Conservation (phyloP, 2,329 filamentous ascomycete genomes). For the Trichophyton equinum region DNA sequence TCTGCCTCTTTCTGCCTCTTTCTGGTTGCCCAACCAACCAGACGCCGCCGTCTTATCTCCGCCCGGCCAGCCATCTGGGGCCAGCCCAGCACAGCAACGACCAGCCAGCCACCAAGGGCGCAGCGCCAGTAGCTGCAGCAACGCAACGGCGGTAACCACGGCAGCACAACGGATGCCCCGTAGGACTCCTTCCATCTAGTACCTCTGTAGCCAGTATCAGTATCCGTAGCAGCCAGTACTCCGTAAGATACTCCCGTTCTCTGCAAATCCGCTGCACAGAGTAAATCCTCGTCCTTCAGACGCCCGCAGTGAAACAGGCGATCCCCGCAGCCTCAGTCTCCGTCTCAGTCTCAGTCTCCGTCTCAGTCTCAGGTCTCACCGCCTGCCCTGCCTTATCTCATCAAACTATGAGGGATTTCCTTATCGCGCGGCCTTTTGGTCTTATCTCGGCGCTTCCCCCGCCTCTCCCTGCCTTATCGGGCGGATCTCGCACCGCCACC, state of each 20-base stretch:
- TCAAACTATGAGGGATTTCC: neutral
- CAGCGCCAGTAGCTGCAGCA: neutral
- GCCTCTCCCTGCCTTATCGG: neutral
- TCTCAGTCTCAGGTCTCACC: conserved; percentile 3
- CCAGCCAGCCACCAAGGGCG: neutral
- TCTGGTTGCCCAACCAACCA: neutral
- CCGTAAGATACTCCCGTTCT: no score
- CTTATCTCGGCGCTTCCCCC: neutral
- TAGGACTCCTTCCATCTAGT: no score
- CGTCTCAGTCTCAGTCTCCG: no score
- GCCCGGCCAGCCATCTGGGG: neutral
- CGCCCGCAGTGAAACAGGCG: neutral
- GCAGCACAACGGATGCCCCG: no score
- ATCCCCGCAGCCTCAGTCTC: no score
- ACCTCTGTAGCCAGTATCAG: no score
- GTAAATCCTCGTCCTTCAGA: no score
- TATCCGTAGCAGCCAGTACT: no score
- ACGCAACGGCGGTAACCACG: no score
- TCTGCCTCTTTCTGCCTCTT: no score
- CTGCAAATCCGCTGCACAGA: no score
- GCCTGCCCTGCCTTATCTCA: neutral
- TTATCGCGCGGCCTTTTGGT: neutral
- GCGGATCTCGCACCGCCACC: conserved; percentile 4
- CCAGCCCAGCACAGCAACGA: no score
- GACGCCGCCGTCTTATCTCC: conserved; percentile 1